These are phyloP conservation scores for Penicillium decumbens DNA, from an alignment of 2,329 filamentous ascomycete species.

Conservation along the genomic window DNA sequence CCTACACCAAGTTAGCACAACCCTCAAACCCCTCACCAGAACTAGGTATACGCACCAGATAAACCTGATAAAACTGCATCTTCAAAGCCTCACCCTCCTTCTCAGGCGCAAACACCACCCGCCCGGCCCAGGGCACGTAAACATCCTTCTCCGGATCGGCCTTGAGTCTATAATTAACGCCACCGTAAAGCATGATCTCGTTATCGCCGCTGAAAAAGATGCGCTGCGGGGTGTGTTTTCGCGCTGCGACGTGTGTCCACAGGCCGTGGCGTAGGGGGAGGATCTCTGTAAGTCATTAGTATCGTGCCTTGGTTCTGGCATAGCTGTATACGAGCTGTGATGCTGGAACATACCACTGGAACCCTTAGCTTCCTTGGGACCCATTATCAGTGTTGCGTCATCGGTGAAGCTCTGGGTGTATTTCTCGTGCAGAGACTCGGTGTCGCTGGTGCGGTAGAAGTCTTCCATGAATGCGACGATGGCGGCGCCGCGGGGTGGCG, in stretches of 20 bases:
- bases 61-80: conserved; percentile 42
- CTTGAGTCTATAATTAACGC: conserved; percentile 33
- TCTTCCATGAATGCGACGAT: conserved; percentile 33
- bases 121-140: conserved; percentile 36
- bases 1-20: conserved; percentile 21
- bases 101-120: conserved; percentile 32
- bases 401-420: conserved; percentile 34
- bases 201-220: conserved; percentile 32
- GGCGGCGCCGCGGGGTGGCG: conserved; percentile 22
- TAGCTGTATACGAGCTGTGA: neutral
- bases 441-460: conserved; percentile 38
- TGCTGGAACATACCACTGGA: conserved; percentile 24
- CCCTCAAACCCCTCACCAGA: neutral
- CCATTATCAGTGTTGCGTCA: conserved; percentile 39
- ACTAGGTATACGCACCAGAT: conserved; percentile 30
- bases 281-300: conserved; percentile 25
- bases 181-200: conserved; percentile 39
- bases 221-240: conserved; percentile 29
- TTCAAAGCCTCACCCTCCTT: conserved; percentile 23
- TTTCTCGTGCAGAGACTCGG: conserved; percentile 32
- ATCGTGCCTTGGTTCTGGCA: neutral
- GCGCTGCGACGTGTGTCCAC: conserved; percentile 35
- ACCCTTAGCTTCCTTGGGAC: conserved; percentile 33
- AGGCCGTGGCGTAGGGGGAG: conserved; percentile 32
- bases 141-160: conserved; percentile 29